Base-by-base conservation (phyloP, 1,139 yeast species). In the Wickerhamomyces sp. region DNA sequence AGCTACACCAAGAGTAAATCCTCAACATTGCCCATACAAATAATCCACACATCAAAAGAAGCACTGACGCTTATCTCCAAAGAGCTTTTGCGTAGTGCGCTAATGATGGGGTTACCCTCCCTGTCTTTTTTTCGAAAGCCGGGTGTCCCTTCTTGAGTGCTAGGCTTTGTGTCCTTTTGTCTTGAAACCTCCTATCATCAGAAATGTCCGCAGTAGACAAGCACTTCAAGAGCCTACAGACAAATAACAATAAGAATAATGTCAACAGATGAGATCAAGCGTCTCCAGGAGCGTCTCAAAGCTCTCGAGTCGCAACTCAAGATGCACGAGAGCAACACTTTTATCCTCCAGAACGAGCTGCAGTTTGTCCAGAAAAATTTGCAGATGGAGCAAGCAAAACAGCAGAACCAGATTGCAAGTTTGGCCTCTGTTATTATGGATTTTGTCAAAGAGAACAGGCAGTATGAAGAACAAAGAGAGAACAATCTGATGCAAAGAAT, bases 341-440 rank as follows among this genome's bases (percentile, higher is more conserved):
- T 49, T 35, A 48, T 56, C 29, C 42, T 54, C 10, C 60, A 58
- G 32, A 52, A 54, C 27, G 58, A 56, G n/a, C 40, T 52, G 31
- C 58, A 58, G 45, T 58, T 45, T 40, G 47, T 44, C 2, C 58
- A 53, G 42, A 57, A 56, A 44, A 48, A 51, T 18, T 44, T 50
- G 13, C 61, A 58, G 42, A 10, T 52, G 34, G 60, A 57, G 30
- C 54, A 52, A 44, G 46, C 49, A 9, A 57, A 54, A 45, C 51
- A 55, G 15, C 60, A 56, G 26, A 43, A 40, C 18, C 62, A 58
- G 37, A 46, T 58, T 27, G 49, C 54, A 11, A 45, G 48, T 27
- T 44, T 58, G 14, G 59, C 59, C 8, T 47, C 54, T 3, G 36
- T 58, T 27, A 38, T 58, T 9, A 39, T 54, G n/a, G 62, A 58